Conservation (phyloP, 345 rosid species). For the Trapa incisa region DNA sequence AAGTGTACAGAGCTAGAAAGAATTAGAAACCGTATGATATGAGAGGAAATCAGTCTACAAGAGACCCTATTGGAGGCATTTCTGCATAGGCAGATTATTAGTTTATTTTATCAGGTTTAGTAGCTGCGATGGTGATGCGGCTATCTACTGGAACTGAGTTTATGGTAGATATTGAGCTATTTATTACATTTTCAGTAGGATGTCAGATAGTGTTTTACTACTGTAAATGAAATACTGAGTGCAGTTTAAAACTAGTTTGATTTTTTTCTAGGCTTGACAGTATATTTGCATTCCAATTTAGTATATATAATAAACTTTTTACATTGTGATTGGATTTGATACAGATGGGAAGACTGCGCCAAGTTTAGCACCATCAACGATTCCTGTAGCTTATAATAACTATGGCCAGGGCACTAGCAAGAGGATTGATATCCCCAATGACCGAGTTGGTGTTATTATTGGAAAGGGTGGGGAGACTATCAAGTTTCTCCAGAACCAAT, state of each 20-base stretch:
- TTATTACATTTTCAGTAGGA: neutral
- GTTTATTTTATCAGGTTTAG: neutral
- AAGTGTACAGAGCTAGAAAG: no score
- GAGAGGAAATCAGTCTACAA: no score
- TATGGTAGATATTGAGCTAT: neutral
- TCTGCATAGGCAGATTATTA: no score
- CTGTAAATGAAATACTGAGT: neutral
- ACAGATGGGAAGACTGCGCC: conserved; percentile 49
- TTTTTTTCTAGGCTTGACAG: no score
- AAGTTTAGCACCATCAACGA: conserved; percentile 36
- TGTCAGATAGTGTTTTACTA: neutral
- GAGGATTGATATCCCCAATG: conserved; percentile 85
- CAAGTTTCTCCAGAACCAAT: conserved; percentile 79
- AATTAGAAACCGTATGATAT: no score
- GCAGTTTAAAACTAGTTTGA: neutral
- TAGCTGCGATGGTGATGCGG: neutral
- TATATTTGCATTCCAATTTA: no score
- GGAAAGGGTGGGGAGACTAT: conserved; percentile 98
- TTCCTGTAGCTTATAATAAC: conserved; percentile 52
- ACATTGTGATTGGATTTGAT: conserved; percentile 2
- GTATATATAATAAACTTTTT: neutral
- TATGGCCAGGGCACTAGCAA: conserved; percentile 60
- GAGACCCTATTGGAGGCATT: no score
- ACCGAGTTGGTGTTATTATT: conserved; percentile 92
- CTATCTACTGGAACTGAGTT: neutral